Conservation (phyloP, 2,329 filamentous ascomycete genomes). For the Aspergillus sclerotialis region DNA sequence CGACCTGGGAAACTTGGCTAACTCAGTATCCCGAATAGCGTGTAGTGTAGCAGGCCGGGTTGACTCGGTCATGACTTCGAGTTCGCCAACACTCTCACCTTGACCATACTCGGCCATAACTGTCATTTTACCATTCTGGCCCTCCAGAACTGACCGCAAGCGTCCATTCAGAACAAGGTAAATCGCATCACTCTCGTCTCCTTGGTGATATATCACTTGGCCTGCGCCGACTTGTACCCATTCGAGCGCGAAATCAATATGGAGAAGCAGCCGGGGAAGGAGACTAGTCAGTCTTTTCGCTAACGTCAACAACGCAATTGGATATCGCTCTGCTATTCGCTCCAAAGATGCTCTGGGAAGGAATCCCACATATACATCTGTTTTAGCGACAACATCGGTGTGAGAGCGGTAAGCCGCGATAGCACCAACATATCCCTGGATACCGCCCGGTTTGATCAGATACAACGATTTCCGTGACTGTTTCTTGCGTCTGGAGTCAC, state of each 20-base stretch:
- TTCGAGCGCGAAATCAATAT: slow-evolving; percentile 96
- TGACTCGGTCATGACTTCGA: slow-evolving; percentile 95
- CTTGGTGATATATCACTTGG: slow-evolving; percentile 88
- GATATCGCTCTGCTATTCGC: slow-evolving; percentile 85
- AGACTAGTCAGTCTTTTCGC: slow-evolving; percentile 89
- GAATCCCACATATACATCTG: slow-evolving; percentile 96
- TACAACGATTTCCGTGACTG: slow-evolving; percentile 66
- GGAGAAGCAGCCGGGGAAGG: slow-evolving; percentile 79
- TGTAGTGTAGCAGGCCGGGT: slow-evolving; percentile 84
- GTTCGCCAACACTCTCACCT: slow-evolving; percentile 92
- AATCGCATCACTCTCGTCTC: slow-evolving; percentile 94
- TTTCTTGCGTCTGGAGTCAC: slow-evolving; percentile 29
- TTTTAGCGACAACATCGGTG: slow-evolving; percentile 94
- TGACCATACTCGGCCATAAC: slow-evolving; percentile 91
- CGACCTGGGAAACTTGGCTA: slow-evolving; percentile 92
- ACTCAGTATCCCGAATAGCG: slow-evolving; percentile 90
- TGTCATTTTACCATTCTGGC: slow-evolving; percentile 70
- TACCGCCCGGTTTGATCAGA: slow-evolving; percentile 85
- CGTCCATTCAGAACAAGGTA: slow-evolving; percentile 96
- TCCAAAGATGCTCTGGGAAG: slow-evolving; percentile 79
- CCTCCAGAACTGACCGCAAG: slow-evolving; percentile 74
- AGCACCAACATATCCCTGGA: slow-evolving; percentile 90
- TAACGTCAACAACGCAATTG: slow-evolving; percentile 88
- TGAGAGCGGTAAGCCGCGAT: slow-evolving; percentile 94
- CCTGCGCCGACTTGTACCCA: slow-evolving; percentile 97